Evolutionary conservation across 2,329 filamentous ascomycete genomes (phyloP), one percentile per base, ranked within the genome.

Genomic region (Penicillium sp.): DNA sequence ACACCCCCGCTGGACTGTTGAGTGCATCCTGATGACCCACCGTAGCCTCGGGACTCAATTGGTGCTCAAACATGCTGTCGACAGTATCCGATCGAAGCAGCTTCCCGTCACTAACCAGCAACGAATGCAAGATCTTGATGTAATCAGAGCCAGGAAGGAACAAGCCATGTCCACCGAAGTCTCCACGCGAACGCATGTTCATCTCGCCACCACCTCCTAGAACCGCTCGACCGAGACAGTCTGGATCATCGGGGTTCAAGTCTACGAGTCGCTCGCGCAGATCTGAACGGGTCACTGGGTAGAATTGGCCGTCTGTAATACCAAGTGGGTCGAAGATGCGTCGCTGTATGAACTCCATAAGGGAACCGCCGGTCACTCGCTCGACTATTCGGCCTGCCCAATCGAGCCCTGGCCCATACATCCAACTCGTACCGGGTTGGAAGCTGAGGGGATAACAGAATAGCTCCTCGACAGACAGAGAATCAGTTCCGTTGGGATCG

Each of bases 361-460:
- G 66, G 0, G 71, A 74, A 8, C 62, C 49, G 0, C 75, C 75
- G 0, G 79, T 80, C 0, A 80, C 62, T 0, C 75, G 69, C 59
- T 84, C 81, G 1, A 85, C 71, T 1, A 84, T 68, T 0, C 75
- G 71, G 2, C 83, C 82, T 0, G 77, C 79, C 81, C 81, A 85
- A 67, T 85, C 83, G 1, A 80, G 63, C 1, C 76, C 73, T 1
- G 74, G 59, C 0, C 80, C 76, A 56, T 85, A 85, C 57, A 73
- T 71, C 81, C 81, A 85, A 3, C 71, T 67, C 0, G 69, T 65
- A 0, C 82, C 82, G 0, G 83, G 83, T 52, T 85, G 78, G 57
- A 76, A 83, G 9, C 65, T 47, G 2, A 85, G 74, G 0, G 81
- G 80, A 9, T 77, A 73, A 10, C 57, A 55, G 56, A 76, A 81